phyloP scores from a whole-genome alignment of 164 flowering plant species.

The Echeveria elegans region DNA sequence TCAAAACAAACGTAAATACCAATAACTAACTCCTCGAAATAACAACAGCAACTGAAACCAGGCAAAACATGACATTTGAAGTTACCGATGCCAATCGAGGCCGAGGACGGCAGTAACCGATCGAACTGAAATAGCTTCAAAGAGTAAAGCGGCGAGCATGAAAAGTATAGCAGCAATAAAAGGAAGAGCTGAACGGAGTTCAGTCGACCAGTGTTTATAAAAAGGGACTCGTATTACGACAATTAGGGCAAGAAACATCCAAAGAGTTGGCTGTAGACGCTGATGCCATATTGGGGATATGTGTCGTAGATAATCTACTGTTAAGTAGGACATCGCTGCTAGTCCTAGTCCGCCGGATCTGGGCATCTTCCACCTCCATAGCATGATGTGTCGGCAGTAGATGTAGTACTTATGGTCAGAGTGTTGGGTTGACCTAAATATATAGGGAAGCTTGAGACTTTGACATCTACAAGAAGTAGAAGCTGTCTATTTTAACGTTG shows the following conservation, averaged over 20 bases:
- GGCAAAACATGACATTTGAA: no score
- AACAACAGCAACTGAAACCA: no score
- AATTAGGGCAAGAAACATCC: slow-evolving; percentile 50
- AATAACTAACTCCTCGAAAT: no score
- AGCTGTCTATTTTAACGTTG: no score
- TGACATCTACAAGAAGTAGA: no score
- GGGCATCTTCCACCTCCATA: slow-evolving; percentile 22
- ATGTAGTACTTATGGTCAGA: neutral
- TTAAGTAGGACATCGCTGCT: slow-evolving; percentile 65
- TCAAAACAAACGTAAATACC: no score
- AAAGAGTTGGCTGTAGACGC: slow-evolving; percentile 61
- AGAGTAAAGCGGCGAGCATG: slow-evolving; percentile 62
- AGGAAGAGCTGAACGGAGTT: slow-evolving; percentile 59
- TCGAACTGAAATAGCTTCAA: slow-evolving; percentile 68
- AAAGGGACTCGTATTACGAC: slow-evolving; percentile 57
- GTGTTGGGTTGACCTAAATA: neutral
- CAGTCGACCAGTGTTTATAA: slow-evolving; percentile 81
- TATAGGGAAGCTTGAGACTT: no score
- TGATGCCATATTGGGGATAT: slow-evolving; percentile 74
- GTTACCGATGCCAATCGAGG: slow-evolving; percentile 82
- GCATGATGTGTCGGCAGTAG: slow-evolving; percentile 11
- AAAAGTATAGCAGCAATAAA: slow-evolving; percentile 66
- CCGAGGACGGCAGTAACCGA: slow-evolving; percentile 87
- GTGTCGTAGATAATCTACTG: slow-evolving; percentile 72
- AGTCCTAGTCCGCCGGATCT: slow-evolving; percentile 52